These are phyloP conservation scores for Hericium alpestre DNA, from an alignment of 768 basidiomycete species.

Conservation along the genomic window DNA sequence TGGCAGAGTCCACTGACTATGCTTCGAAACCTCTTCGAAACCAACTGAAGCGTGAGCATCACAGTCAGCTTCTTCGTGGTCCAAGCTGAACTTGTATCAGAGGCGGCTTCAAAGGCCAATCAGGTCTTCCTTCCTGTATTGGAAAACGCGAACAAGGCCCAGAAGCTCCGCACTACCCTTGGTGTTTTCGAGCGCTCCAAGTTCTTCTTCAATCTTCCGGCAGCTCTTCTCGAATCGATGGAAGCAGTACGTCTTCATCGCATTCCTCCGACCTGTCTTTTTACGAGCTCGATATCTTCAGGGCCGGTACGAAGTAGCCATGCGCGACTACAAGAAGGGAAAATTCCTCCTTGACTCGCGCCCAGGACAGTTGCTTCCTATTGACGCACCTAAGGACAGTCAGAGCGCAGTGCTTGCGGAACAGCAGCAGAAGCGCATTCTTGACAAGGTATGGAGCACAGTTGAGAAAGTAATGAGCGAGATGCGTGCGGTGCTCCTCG, in stretches of 20 bases:
- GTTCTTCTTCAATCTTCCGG: conserved; percentile 98
- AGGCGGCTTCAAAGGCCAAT: conserved; percentile 84
- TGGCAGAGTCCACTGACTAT: conserved; percentile 68
- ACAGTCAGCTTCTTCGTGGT: not conserved
- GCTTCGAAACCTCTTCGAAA: conserved; percentile 75
- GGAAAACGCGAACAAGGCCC: conserved; percentile 90
- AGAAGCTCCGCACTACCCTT: conserved; percentile 84
- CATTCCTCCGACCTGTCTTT: not conserved
- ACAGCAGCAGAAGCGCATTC: conserved; percentile 81
- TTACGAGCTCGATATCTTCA: conserved; percentile 22
- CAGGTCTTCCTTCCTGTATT: conserved; percentile 94
- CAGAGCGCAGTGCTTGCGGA: conserved; percentile 37
- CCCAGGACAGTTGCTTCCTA: conserved; percentile 75
- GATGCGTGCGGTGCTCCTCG: conserved; percentile 68
- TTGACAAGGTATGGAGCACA: conserved; percentile 92
- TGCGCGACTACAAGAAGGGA: conserved; percentile 96
- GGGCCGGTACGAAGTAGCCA: conserved; percentile 89
- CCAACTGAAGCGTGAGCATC: conserved; percentile 65
- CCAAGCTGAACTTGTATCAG: conserved; percentile 28
- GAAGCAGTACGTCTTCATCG: conserved; percentile 56
- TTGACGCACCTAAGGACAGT: conserved; percentile 51
- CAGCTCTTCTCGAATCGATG: conserved; percentile 77
- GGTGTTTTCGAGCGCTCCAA: conserved; percentile 94
- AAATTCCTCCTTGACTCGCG: conserved; percentile 82
- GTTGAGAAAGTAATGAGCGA: conserved; percentile 93